phyloP scores from a whole-genome alignment of 352 stramenopile genomes.

The Aphanomyces astaci region DNA sequence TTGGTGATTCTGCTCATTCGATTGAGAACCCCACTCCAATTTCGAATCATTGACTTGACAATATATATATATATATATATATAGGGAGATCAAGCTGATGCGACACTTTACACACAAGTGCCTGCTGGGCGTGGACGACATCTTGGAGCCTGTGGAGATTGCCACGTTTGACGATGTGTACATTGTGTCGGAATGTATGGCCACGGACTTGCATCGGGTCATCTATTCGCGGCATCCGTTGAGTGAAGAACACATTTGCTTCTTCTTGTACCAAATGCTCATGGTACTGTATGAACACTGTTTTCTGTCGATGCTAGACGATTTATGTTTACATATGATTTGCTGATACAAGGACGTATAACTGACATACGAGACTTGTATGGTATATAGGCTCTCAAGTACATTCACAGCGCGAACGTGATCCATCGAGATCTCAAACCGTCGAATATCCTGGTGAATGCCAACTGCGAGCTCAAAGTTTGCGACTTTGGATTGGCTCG shows the following conservation, averaged over 20 bases:
- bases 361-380: no score
- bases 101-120: conserved; percentile 88
- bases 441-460: conserved; percentile 95
- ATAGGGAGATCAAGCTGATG: conserved; percentile 91
- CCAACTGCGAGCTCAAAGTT: conserved; percentile 81
- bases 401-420: conserved; percentile 93
- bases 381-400: conserved; percentile 91
- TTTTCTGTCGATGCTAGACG: no score
- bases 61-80: no score
- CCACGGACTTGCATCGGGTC: conserved; percentile 91
- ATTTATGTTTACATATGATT: no score
- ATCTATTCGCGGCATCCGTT: conserved; percentile 85
- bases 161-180: conserved; percentile 92
- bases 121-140: conserved; percentile 71
- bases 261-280: conserved; percentile 96
- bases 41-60: no score
- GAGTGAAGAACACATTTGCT: conserved; percentile 92
- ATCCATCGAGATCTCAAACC: conserved; percentile 96
- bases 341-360: no score
- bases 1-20: no score
- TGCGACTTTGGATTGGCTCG: conserved; percentile 85
- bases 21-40: no score
- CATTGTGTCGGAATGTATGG: conserved; percentile 96
- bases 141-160: conserved; percentile 44
- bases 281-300: no score